phyloP scores from a whole-genome alignment of 495 filamentous ascomycete genomes.

The Aspergillus cavernicola region DNA sequence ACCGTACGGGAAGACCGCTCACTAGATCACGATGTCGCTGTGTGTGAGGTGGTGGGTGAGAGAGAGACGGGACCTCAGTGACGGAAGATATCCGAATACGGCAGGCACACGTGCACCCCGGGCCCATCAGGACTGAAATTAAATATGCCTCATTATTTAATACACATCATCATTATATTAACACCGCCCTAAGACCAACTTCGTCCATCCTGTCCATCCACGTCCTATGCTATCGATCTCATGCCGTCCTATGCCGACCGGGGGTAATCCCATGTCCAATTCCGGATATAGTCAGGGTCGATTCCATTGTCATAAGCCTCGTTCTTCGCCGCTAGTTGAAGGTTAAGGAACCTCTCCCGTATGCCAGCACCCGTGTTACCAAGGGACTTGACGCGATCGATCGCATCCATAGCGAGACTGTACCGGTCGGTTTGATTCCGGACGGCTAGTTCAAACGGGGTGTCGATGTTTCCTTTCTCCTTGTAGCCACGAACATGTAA shows the following conservation, averaged over 20 bases:
- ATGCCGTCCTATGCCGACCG: background rate
- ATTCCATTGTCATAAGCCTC: conserved; percentile 62
- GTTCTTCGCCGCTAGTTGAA: conserved; percentile 53
- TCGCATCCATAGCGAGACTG: conserved; percentile 67
- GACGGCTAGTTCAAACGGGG: conserved; percentile 67
- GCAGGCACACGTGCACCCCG: background rate
- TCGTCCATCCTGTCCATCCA: too few species aligned
- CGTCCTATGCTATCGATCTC: too few species aligned
- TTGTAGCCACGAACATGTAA: conserved; percentile 69
- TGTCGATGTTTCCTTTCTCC: conserved; percentile 78
- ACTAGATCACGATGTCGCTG: too few species aligned
- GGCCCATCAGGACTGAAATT: too few species aligned
- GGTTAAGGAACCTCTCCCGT: conserved; percentile 56
- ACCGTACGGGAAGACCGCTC: too few species aligned
- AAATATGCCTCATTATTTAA: too few species aligned
- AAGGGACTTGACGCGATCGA: conserved; percentile 57
- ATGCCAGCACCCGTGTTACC: conserved; percentile 54
- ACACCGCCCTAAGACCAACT: too few species aligned
- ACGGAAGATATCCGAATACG: too few species aligned
- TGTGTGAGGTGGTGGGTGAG: too few species aligned
- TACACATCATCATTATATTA: too few species aligned
- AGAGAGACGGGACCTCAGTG: too few species aligned
- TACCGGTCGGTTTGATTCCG: conserved; percentile 69
- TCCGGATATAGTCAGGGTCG: conserved; percentile 60
- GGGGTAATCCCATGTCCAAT: conserved; percentile 59